Base-by-base conservation (phyloP, 257 asterid genomes). In the Echites panduratus region DNA sequence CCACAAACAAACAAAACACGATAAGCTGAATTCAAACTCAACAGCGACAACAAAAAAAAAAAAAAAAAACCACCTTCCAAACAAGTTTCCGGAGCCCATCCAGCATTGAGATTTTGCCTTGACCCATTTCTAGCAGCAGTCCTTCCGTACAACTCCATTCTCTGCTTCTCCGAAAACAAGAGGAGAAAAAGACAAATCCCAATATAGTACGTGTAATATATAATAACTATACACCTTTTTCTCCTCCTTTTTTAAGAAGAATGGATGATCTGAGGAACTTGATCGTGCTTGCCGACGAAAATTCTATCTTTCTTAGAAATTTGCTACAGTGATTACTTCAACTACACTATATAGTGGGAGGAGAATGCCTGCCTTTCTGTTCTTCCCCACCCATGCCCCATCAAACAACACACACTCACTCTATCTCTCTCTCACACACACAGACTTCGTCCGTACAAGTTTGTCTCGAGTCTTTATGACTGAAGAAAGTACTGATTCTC, bases 111-210 rank as follows among this genome's bases (percentile, higher is more conserved):
- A 77, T 79, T 89, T 45, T 82, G 68, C 22, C 75, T 78, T 11
- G 82, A 79, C 71, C 87, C 93, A 52, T 53, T 78, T 73, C 74
- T 75, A 17, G 40, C 71, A 3, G 54, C 47, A 29, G 65, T 65
- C 76, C 71, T 67, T 49, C 80, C 83, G 90, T 87, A 84, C 87
- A 84, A 43, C 77, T 84, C 96, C 97, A 88, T 92, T 65, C 62
- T n/a, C 0, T 20, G 40, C 44, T 27, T 29, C 77, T 66, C 56
- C 71, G 32, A 56, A 69, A 58, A 76, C 77, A 41, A 70, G 71
- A 76, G 68, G 77, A 38, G 40, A 20, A 44, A 58, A 66, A 48
- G 68, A 24, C 27, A 9, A 49, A 75, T 43, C 41, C 27, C 22
- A 20, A 52, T 52, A 61, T 3, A 58, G 40, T 54, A n/a, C 22